Percentiles rank a stretch among this genome's conserved stretches.
Evolutionary conservation across 352 stramenopile genomes (phyloP).

Genomic region (Thalassiosira livingstoniorum): DNA sequence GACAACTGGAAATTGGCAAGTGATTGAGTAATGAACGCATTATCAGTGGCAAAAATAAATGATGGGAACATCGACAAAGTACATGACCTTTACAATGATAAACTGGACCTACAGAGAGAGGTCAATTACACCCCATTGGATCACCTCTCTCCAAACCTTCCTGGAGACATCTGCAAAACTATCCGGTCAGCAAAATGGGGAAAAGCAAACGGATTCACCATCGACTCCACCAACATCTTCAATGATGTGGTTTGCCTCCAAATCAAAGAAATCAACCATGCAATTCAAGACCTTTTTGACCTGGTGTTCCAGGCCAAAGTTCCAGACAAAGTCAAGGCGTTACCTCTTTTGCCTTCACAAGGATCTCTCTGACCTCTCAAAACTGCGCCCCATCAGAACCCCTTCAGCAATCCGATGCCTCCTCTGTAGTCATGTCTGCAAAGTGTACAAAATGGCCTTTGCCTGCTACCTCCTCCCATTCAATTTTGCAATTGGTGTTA

Average conservation of each 20-base stretch:
- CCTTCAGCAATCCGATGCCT: slow-evolving; percentile 40
- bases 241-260: slow-evolving; percentile 25
- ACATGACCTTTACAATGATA: neutral
- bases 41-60: neutral
- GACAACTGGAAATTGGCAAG: slow-evolving; percentile 2
- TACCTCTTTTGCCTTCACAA: slow-evolving; percentile 50
- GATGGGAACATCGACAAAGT: neutral
- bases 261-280: slow-evolving; percentile 3
- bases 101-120: too few species aligned
- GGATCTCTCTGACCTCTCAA: slow-evolving; percentile 25
- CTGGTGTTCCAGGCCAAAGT: slow-evolving; percentile 11
- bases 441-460: neutral
- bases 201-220: slow-evolving; percentile 23
- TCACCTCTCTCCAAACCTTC: slow-evolving; percentile 1
- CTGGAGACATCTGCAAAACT: slow-evolving; percentile 34
- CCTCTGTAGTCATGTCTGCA: slow-evolving; percentile 8
- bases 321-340: neutral
- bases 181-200: slow-evolving; percentile 16
- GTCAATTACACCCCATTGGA: too few species aligned
- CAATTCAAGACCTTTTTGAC: slow-evolving; percentile 23
- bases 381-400: slow-evolving; percentile 45
- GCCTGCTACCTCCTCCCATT: slow-evolving; percentile 1
- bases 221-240: slow-evolving; percentile 37
- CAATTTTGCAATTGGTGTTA: neutral
- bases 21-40: neutral